Conservation (phyloP, 2,329 filamentous ascomycete genomes). For the Helminthosporium solani region DNA sequence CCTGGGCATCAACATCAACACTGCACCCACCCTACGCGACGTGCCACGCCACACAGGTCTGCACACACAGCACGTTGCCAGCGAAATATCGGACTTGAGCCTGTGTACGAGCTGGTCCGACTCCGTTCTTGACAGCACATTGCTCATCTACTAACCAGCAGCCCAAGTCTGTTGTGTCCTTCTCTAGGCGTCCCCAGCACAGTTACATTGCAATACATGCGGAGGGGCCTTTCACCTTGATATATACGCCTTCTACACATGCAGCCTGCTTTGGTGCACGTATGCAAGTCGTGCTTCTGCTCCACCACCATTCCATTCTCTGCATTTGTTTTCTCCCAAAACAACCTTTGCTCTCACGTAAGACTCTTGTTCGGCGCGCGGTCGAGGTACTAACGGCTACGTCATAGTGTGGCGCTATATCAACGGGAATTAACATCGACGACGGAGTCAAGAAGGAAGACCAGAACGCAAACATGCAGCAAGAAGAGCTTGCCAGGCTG, state of each 20-base stretch:
- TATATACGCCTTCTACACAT: conserved; percentile 22
- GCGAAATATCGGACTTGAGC: conserved; percentile 15
- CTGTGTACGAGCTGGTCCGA: conserved; percentile 15
- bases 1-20: conserved; percentile 21
- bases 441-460: conserved; percentile 21
- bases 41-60: conserved; percentile 1
- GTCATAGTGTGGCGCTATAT: conserved; percentile 48
- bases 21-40: background rate
- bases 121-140: conserved; percentile 14
- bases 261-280: conserved; percentile 42
- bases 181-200: background rate
- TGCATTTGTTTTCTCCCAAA: conserved; percentile 46
- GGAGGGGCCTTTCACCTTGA: conserved; percentile 6
- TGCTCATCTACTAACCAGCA: conserved; percentile 24
- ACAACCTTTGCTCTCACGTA: conserved; percentile 50
- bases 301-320: conserved; percentile 45
- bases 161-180: conserved; percentile 6
- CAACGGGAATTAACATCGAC: conserved; percentile 46
- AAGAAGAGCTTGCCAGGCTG: conserved; percentile 79
- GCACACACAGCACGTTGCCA: conserved; percentile 1
- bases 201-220: no score
- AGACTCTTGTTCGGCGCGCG: conserved; percentile 26
- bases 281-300: conserved; percentile 41
- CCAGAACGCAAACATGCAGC: conserved; percentile 54
- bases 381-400: conserved; percentile 33